These are phyloP conservation scores for Daldinia loculata DNA, from an alignment of 495 filamentous ascomycete genomes.

Conservation along the genomic window DNA sequence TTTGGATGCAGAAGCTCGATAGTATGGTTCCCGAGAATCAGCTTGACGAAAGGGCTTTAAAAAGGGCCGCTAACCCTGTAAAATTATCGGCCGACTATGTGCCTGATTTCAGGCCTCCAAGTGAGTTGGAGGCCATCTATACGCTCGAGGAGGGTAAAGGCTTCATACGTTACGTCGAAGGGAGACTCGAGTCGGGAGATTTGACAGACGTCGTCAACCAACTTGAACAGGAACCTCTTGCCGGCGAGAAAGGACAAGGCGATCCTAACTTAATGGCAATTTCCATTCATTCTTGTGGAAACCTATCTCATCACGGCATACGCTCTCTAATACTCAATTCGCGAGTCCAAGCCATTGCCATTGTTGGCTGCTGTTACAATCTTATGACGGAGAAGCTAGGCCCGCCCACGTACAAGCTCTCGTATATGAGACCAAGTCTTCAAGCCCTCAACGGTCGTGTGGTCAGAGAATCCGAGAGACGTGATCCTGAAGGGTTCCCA, in stretches of 20 bases:
- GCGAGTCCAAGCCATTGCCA: conserved; percentile 83
- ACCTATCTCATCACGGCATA: conserved; percentile 93
- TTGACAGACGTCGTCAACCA: conserved; percentile 63
- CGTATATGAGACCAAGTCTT: conserved; percentile 67
- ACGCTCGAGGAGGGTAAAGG: conserved; percentile 64
- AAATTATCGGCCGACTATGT: conserved; percentile 48
- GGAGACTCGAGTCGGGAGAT: conserved; percentile 66
- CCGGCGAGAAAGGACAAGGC: conserved; percentile 39
- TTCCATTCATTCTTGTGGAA: conserved; percentile 96
- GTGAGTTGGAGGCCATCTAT: conserved; percentile 57
- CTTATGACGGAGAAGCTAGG: conserved; percentile 89
- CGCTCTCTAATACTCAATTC: conserved; percentile 85
- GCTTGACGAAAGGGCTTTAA: conserved; percentile 52
- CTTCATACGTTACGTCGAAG: conserved; percentile 73
- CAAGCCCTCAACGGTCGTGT: conserved; percentile 64
- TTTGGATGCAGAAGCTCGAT: conserved; percentile 62
- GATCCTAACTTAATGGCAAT: conserved; percentile 78
- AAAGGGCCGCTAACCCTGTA: conserved; percentile 49
- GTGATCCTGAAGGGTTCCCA: conserved; percentile 90
- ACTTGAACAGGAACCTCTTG: conserved; percentile 45
- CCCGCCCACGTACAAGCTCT: conserved; percentile 84
- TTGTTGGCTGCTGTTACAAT: conserved; percentile 98
- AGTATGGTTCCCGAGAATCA: conserved; percentile 48
- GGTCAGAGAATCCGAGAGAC: conserved; percentile 61
- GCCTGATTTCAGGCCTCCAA: conserved; percentile 57